Evolutionary conservation across 2,329 filamentous ascomycete genomes (phyloP).

Genomic region (Xylaria sp.): DNA sequence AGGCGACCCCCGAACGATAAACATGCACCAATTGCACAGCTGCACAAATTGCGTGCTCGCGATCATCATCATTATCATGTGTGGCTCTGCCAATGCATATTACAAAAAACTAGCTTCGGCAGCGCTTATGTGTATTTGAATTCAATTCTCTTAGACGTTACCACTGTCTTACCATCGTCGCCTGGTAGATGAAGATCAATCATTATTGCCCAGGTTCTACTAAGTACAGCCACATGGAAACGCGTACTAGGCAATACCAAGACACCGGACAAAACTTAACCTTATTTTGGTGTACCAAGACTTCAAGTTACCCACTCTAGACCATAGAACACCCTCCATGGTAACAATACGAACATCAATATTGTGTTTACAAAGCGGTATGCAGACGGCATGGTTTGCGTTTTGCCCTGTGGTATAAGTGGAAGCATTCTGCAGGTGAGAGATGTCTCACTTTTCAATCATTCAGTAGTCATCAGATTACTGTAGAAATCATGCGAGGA

Average conservation of each 20-base stretch:
- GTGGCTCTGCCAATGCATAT: neutral
- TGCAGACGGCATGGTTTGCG: neutral
- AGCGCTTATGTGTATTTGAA: slow-evolving; percentile 21
- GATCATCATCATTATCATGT: neutral
- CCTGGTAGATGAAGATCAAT: slow-evolving; percentile 11
- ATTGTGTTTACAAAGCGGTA: too few relatives aligned
- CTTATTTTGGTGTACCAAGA: slow-evolving; percentile 1
- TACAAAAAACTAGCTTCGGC: neutral
- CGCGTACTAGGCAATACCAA: slow-evolving; percentile 16
- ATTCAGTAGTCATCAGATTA: neutral
- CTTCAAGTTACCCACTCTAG: neutral
- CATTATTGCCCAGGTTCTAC: neutral
- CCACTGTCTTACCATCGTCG: neutral
- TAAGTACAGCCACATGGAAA: slow-evolving; percentile 11
- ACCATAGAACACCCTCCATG: neutral
- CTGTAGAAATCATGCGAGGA: slow-evolving; percentile 9
- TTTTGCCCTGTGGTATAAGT: neutral
- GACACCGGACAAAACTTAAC: slow-evolving; percentile 10
- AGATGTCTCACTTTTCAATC: neutral
- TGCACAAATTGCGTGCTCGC: slow-evolving; percentile 12
- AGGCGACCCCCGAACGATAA: neutral
- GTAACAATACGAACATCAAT: neutral
- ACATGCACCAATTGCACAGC: slow-evolving; percentile 1
- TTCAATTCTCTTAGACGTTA: slow-evolving; percentile 1
- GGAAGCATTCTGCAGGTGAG: neutral